These are phyloP conservation scores for Nicotiana attenuata DNA, from an alignment of 257 asterid genomes.

Conservation along the genomic window DNA sequence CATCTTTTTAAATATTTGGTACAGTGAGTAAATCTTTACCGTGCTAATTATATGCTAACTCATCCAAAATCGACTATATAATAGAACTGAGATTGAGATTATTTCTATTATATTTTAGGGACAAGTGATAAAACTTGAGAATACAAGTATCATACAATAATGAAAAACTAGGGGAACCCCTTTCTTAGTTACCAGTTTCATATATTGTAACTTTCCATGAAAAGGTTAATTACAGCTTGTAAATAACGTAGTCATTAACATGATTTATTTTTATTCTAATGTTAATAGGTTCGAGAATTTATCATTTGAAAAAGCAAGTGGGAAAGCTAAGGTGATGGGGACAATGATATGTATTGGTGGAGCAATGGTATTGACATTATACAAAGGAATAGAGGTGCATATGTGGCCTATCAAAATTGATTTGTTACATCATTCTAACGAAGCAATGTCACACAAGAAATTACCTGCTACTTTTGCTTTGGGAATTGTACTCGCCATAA, in stretches of 20 bases:
- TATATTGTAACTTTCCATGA: too few species aligned
- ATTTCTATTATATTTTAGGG: too few species aligned
- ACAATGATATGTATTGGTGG: constrained; percentile 24
- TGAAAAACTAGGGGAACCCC: too few species aligned
- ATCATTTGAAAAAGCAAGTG: constrained; percentile 13
- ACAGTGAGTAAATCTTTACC: too few species aligned
- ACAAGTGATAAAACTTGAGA: too few species aligned
- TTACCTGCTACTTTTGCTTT: constrained; percentile 5
- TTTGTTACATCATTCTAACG: constrained; percentile 9
- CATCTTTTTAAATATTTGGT: too few species aligned
- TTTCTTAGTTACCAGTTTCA: background rate
- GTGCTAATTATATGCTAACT: too few species aligned
- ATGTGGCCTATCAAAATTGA: constrained; percentile 15
- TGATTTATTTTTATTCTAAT: background rate
- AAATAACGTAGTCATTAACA: background rate
- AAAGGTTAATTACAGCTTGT: background rate
- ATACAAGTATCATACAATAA: too few species aligned
- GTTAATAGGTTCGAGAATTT: constrained; percentile 18
- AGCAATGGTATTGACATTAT: constrained; percentile 22
- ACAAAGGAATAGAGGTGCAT: constrained; percentile 18
- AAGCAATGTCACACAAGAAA: background rate
- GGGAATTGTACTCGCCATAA: constrained; percentile 17
- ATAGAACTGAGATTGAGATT: too few species aligned
- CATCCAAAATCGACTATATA: too few species aligned
- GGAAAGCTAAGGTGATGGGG: constrained; percentile 21